Evolutionary conservation across 106 monocot species (phyloP), one percentile per base, ranked within the genome.

Genomic region (Agapanthus africanus): DNA sequence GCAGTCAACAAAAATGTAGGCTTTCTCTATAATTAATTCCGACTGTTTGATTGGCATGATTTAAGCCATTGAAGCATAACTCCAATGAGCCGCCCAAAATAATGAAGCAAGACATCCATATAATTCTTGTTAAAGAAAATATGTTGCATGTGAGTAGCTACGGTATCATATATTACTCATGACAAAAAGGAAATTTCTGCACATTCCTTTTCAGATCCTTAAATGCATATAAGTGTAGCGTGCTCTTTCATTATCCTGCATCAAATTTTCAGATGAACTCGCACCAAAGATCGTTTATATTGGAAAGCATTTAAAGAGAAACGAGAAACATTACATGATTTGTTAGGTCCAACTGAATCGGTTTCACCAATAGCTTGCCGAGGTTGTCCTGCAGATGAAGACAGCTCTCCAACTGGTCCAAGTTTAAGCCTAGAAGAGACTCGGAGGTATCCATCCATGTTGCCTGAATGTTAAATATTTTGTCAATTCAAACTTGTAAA

Each of bases 401-500:
- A 15, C 40, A 86, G 86, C 41, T 89, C 84, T 63, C 86, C 86
- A 64, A 86, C 25, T 56, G 86, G 88, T 71, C 86, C 84, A 73
- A 93, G 85, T 73, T 93, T 93, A 75, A 93, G 88, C 75, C 47
- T 93, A 26, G 89, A 86, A 54, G 89, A 79, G 41, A 89, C 76
- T 19, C 72, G 81, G 50, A 54, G 71, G 34, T 84, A 89, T 13
- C 73, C 63, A 65, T 93, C 93, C 81, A 93, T 73, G 70, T 86
- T 81, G 32, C 86, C 93, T 93, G 67, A n/a, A n/a, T n/a, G n/a
- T n/a, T n/a, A n/a, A n/a, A n/a, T n/a, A n/a, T 61, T 61, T 61
- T 61, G 61, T 61, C 61, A 61, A 21, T 36, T n/a, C 36, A 61
- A 34, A 13, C n/a, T 35, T 36, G 36, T 1, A 36, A 61, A 18